These are phyloP conservation scores for Nemania bipapillata DNA, from an alignment of 2,329 filamentous ascomycete species.

Conservation along the genomic window DNA sequence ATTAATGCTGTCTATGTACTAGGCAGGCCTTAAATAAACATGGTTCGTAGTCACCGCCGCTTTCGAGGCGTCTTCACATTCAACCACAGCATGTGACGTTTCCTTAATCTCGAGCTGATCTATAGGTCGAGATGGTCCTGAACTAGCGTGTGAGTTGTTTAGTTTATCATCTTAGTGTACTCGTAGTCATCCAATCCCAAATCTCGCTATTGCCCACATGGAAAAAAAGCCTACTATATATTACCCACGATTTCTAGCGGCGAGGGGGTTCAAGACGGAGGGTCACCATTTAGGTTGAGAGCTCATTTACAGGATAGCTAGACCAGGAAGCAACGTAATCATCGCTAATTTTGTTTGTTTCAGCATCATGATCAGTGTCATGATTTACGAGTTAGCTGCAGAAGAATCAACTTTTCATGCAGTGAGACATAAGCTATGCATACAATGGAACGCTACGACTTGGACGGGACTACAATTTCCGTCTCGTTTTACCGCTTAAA, in stretches of 20 bases:
- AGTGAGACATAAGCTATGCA: slow-evolving; percentile 26
- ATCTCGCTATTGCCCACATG: background rate
- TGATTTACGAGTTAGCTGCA: background rate
- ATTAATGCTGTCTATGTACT: background rate
- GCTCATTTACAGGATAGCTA: background rate
- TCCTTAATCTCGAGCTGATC: too few relatives aligned
- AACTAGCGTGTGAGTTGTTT: background rate
- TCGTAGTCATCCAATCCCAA: background rate
- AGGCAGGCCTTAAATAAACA: background rate
- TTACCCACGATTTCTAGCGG: background rate
- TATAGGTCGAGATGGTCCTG: background rate
- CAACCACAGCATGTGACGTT: too few relatives aligned
- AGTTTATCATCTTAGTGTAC: background rate
- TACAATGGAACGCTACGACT: background rate
- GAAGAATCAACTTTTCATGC: slow-evolving; percentile 27
- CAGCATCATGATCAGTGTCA: background rate
- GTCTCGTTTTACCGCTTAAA: background rate
- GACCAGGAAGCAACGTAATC: background rate
- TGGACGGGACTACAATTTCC: background rate
- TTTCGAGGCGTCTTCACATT: background rate
- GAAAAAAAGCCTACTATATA: too few relatives aligned
- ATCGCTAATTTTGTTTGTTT: background rate
- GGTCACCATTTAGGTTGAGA: background rate
- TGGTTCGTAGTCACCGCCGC: background rate
- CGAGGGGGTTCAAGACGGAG: background rate